Conservation (phyloP, 371 early-diverging fungal species). For the Mucor circinelloides region DNA sequence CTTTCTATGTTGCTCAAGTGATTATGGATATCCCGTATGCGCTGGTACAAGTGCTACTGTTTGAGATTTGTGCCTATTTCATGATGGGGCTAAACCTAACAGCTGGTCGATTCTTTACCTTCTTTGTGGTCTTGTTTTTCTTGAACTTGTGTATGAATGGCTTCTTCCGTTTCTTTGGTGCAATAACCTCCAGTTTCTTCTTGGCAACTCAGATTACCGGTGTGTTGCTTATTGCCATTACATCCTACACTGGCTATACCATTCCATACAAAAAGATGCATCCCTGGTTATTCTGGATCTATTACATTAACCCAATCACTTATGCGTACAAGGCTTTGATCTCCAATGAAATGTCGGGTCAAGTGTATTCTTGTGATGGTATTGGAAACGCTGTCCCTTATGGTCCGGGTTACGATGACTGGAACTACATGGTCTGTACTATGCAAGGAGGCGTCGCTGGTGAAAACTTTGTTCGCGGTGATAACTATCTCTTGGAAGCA, state of each 20-base stretch:
- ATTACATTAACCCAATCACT: constrained; percentile 73
- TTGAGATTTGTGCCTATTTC: constrained; percentile 62
- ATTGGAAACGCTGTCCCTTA: constrained; percentile 51
- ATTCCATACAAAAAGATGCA: constrained; percentile 68
- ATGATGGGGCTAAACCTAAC: constrained; percentile 58
- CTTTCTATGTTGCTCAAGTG: constrained; percentile 66
- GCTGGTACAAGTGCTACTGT: constrained; percentile 37
- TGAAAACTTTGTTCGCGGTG: constrained; percentile 55
- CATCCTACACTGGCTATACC: constrained; percentile 67
- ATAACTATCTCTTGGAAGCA: constrained; percentile 62
- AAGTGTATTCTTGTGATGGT: constrained; percentile 54
- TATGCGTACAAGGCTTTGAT: constrained; percentile 74
- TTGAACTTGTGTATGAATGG: constrained; percentile 60
- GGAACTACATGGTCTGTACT: constrained; percentile 66
- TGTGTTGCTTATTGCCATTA: constrained; percentile 56
- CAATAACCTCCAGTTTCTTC: constrained; percentile 55
- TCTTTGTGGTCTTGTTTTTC: constrained; percentile 49
- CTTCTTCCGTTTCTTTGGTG: constrained; percentile 45
- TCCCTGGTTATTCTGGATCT: constrained; percentile 74
- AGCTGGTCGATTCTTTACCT: constrained; percentile 57
- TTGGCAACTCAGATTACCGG: constrained; percentile 60
- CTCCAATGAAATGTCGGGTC: constrained; percentile 72
- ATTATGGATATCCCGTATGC: constrained; percentile 43
- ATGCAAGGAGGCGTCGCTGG: constrained; percentile 62
- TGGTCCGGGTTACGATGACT: constrained; percentile 58